These are phyloP conservation scores for Pulveroboletus ravenelii DNA, from an alignment of 768 basidiomycete genomes.

Conservation along the genomic window DNA sequence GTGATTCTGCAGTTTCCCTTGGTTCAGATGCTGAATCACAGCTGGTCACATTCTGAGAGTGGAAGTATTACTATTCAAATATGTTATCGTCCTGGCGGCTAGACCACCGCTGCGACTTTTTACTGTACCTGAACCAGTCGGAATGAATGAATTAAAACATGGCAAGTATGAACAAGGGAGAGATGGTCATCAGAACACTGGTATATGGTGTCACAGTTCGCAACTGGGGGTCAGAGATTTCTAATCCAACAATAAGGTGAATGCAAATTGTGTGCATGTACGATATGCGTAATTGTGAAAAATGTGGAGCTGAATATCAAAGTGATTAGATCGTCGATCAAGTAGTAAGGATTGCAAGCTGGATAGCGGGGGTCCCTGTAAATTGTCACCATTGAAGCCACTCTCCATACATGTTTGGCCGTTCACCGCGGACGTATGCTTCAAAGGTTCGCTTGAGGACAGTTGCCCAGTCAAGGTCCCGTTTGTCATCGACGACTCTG, in stretches of 20 bases:
- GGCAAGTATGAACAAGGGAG: slow-evolving; percentile 25
- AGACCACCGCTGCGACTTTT: slow-evolving; percentile 7
- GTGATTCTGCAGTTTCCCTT: slow-evolving; percentile 1
- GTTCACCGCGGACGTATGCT: slow-evolving; percentile 83
- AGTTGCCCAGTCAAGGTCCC: slow-evolving; percentile 87
- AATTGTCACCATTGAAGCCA: slow-evolving; percentile 48
- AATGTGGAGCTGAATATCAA: slow-evolving; percentile 23
- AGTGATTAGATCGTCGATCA: slow-evolving; percentile 27
- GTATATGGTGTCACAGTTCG: slow-evolving; percentile 29
- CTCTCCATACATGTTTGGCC: slow-evolving; percentile 95
- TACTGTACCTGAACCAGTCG: slow-evolving; percentile 13
- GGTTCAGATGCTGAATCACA: no score
- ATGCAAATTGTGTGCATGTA: slow-evolving; percentile 26
- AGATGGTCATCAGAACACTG: slow-evolving; percentile 24
- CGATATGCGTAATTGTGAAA: slow-evolving; percentile 27
- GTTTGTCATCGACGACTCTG: slow-evolving; percentile 56
- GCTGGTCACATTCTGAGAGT: neutral
- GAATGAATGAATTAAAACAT: slow-evolving; percentile 15
- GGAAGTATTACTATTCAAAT: slow-evolving; percentile 25
- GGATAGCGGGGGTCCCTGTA: slow-evolving; percentile 1
- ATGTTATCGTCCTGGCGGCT: slow-evolving; percentile 22
- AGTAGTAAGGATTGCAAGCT: slow-evolving; percentile 8
- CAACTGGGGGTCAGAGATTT: slow-evolving; percentile 18
- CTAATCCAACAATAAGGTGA: slow-evolving; percentile 30
- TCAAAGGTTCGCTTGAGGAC: slow-evolving; percentile 96